Conservation (phyloP, 129 eudicot genomes). For the Centaurea solstitialis region DNA sequence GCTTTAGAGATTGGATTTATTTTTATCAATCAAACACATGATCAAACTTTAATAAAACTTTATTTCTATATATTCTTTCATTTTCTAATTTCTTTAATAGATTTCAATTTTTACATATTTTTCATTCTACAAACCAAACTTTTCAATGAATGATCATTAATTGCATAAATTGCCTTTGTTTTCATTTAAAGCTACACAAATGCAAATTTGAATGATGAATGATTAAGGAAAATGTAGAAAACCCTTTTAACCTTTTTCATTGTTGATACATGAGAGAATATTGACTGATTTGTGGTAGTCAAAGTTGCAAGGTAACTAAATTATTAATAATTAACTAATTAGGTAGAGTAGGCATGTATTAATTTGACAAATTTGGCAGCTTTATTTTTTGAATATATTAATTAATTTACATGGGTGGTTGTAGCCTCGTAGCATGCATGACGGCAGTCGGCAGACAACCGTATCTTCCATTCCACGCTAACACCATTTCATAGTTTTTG, state of each 20-base stretch:
- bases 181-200: neutral
- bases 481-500: conserved; percentile 1
- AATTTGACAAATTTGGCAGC: conserved; percentile 26
- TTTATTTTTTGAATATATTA: neutral
- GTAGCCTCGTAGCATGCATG: conserved; percentile 40
- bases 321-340: neutral
- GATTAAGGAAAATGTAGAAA: neutral
- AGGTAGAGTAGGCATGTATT: conserved; percentile 24
- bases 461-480: conserved; percentile 42
- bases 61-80: neutral
- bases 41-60: neutral
- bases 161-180: neutral
- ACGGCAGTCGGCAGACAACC: conserved; percentile 42
- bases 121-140: neutral
- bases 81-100: no score
- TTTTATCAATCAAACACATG: neutral
- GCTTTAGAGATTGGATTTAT: neutral
- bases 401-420: conserved; percentile 8
- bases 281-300: conserved; percentile 25
- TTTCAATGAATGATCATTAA: no score
- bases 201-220: neutral
- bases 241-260: neutral
- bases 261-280: neutral
- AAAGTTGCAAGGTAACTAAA: conserved; percentile 16
- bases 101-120: no score